Base-by-base conservation (phyloP, 2,329 filamentous ascomycete species). In the Ilyonectria destructans region DNA sequence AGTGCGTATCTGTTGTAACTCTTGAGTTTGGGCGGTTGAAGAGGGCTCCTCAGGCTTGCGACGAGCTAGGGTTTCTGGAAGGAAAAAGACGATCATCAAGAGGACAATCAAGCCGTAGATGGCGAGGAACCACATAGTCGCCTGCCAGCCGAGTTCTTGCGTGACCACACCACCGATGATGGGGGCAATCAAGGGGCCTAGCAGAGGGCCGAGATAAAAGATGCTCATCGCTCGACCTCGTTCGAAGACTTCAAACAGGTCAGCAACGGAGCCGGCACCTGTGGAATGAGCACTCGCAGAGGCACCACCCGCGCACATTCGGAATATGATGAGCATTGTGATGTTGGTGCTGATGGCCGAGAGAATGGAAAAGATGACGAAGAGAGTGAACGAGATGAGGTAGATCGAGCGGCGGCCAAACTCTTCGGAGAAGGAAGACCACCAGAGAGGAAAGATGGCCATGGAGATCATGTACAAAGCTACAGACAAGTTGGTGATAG, bases 391-490 rank as follows among this genome's bases (percentile, higher is more conserved):
- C 0, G 92, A 95, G 37, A 88, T 81, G 35, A 97, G 81, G 78
- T 96, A 96, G 73, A 97, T 92, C n/a, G 90, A 91, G 23, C 94
- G 89, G 46, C 94, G 89, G 13, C 94, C 94, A 1, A 89, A 81
- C 1, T 85, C 85, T 74, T 96, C 94, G 9, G 92, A 94, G 76
- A 96, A 95, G 1, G 91, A 91, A 1, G 92, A 94, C 93, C 93
- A 96, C 93, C 93, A 96, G 1, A 97, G 85, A 0, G 94, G 94
- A 72, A 95, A 96, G 51, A 96, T 93, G 62, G 90, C 89, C 93
- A 96, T 94, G 73, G 88, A 85, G 5, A 96, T 85, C 93, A 96
- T 94, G 79, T 95, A 96, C 65, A 96, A 81, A 0, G 93, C 92
- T 1, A 96, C 88, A 0, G 91, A 91, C 65, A 96, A 77, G 79